phyloP scores from a whole-genome alignment of 306 rosid species.

The Vigna unguiculata region DNA sequence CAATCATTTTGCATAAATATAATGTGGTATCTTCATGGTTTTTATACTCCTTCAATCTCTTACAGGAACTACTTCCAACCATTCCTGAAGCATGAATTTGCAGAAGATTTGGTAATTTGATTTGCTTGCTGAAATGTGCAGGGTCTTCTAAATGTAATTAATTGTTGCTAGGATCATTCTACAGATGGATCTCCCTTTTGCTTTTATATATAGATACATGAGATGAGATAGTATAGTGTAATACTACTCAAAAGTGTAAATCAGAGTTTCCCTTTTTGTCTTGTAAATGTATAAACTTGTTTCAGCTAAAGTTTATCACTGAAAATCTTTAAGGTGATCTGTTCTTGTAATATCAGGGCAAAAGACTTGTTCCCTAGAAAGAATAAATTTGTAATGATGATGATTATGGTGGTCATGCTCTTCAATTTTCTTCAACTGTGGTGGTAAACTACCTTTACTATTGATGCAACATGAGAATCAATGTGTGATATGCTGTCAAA shows the following conservation, averaged over 20 bases:
- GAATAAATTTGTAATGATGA: conserved; percentile 20
- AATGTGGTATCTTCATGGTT: conserved; percentile 33
- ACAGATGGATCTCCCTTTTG: conserved; percentile 37
- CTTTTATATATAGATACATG: conserved; percentile 18
- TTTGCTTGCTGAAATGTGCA: conserved; percentile 24
- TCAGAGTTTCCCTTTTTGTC: conserved; percentile 36
- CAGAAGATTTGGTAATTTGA: not conserved
- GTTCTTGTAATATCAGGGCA: conserved; percentile 28
- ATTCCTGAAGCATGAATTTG: conserved; percentile 78
- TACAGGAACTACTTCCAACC: conserved; percentile 67
- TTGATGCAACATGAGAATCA: not conserved
- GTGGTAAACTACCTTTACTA: conserved; percentile 1
- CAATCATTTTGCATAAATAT: conserved; percentile 30
- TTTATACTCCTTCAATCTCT: conserved; percentile 33
- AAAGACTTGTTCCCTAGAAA: conserved; percentile 16
- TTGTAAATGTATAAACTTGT: conserved; percentile 43
- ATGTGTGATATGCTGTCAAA: not conserved
- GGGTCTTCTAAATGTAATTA: conserved; percentile 19
- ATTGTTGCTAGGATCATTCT: conserved; percentile 20
- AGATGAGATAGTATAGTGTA: conserved; percentile 32
- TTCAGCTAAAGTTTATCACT: conserved; percentile 38
- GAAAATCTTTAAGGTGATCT: conserved; percentile 49
- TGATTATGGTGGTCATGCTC: conserved; percentile 10
- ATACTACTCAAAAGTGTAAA: conserved; percentile 48
- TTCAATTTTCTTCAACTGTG: conserved; percentile 14